Evolutionary conservation across 257 asterid genomes (phyloP).

Genomic region (Gardenia jasminoides): DNA sequence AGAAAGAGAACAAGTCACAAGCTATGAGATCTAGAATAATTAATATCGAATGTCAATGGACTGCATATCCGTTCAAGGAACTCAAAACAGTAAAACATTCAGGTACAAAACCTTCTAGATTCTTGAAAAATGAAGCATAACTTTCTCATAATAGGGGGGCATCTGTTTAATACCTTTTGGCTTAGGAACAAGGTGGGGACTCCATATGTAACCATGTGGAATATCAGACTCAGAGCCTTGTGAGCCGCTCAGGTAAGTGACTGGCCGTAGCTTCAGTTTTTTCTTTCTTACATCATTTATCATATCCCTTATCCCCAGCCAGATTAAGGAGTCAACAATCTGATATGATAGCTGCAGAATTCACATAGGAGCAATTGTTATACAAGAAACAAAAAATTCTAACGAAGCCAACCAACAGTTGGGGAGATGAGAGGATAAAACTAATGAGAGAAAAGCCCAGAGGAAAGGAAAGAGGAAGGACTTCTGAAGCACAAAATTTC

Average conservation of each 20-base stretch:
- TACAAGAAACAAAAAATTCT: slow-evolving; percentile 7
- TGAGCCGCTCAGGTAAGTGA: slow-evolving; percentile 90
- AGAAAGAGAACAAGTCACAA: neutral
- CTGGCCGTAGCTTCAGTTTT: slow-evolving; percentile 83
- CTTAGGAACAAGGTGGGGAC: slow-evolving; percentile 98
- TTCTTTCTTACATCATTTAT: slow-evolving; percentile 88
- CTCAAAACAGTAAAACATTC: neutral
- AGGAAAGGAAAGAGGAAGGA: slow-evolving; percentile 9
- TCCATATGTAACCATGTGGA: slow-evolving; percentile 96
- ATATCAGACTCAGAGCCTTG: slow-evolving; percentile 78
- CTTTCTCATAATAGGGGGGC: neutral
- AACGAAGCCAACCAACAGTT: neutral
- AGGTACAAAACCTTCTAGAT: neutral
- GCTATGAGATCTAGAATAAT: neutral
- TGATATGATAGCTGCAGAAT: slow-evolving; percentile 91
- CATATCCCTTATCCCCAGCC: slow-evolving; percentile 98
- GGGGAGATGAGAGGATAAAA: neutral
- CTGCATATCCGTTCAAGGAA: neutral
- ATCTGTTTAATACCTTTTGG: slow-evolving; percentile 71
- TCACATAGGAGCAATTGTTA: slow-evolving; percentile 33
- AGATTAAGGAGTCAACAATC: slow-evolving; percentile 91
- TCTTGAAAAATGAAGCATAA: neutral
- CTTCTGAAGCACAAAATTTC: slow-evolving; percentile 3
- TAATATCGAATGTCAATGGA: neutral
- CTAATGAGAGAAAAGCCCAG: neutral